Evolutionary conservation across 2,329 filamentous ascomycete genomes (phyloP).

Genomic region (Anisogramma anomala): DNA sequence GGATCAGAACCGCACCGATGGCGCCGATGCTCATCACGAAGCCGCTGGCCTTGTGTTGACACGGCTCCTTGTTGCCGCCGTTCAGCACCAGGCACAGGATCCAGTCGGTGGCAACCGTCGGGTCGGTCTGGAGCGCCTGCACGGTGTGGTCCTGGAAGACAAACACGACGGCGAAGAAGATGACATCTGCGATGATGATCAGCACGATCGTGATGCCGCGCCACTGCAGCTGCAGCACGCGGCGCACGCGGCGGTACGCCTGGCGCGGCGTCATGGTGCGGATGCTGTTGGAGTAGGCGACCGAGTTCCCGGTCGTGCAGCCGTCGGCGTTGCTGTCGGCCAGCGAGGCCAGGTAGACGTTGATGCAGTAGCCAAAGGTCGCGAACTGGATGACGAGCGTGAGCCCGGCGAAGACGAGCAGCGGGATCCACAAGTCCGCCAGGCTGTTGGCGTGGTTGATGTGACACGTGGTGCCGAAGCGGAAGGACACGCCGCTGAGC

Average conservation of each 20-base stretch:
- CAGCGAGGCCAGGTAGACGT: constrained; percentile 81
- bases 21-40: constrained; percentile 66
- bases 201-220: constrained; percentile 80
- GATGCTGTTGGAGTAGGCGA: constrained; percentile 59
- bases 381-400: constrained; percentile 71
- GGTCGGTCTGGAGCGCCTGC: constrained; percentile 43
- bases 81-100: constrained; percentile 54
- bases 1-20: constrained; percentile 67
- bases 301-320: constrained; percentile 60
- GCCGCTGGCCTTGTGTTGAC: constrained; percentile 45
- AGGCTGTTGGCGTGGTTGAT: constrained; percentile 84
- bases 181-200: constrained; percentile 80
- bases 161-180: constrained; percentile 89
- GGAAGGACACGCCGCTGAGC: constrained; percentile 84
- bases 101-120: constrained; percentile 50
- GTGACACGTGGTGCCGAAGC: constrained; percentile 84
- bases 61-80: constrained; percentile 52
- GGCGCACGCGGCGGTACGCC: constrained; percentile 74
- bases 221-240: constrained; percentile 89
- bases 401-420: constrained; percentile 64
- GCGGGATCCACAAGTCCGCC: constrained; percentile 79
- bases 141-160: constrained; percentile 73
- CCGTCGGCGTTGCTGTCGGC: constrained; percentile 57
- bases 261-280: constrained; percentile 71
- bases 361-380: constrained; percentile 86